Evolutionary conservation across 768 basidiomycete species (phyloP).

Genomic region (Trametes coccinea): DNA sequence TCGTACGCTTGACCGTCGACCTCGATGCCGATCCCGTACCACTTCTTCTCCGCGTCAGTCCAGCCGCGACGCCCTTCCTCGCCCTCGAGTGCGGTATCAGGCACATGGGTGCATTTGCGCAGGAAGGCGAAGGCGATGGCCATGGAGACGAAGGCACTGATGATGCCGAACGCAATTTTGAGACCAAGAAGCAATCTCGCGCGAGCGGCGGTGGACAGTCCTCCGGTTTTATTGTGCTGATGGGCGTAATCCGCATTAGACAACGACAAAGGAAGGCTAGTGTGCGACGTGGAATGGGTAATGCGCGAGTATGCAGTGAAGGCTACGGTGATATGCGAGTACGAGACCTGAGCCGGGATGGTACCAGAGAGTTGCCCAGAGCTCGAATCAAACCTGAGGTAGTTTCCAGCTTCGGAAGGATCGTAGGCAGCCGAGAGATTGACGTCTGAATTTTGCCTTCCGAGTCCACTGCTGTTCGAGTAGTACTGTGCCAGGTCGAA

Average conservation of each 20-base stretch:
- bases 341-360: conserved; percentile 49
- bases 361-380: conserved; percentile 53
- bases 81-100: conserved; percentile 60
- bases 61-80: conserved; percentile 59
- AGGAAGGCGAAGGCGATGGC: conserved; percentile 56
- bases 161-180: conserved; percentile 58
- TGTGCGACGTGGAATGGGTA: conserved; percentile 73
- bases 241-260: conserved; percentile 40
- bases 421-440: conserved; percentile 56
- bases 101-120: conserved; percentile 55
- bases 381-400: conserved; percentile 52
- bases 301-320: conserved; percentile 68
- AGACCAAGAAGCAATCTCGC: conserved; percentile 56
- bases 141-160: conserved; percentile 60
- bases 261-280: conserved; percentile 53
- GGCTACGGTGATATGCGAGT: conserved; percentile 47
- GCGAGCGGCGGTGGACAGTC: conserved; percentile 45
- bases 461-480: conserved; percentile 44
- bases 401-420: conserved; percentile 48
- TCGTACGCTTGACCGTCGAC: conserved; percentile 20
- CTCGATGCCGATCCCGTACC: conserved; percentile 58
- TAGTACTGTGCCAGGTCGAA: conserved; percentile 60
- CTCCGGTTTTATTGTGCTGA: conserved; percentile 32
- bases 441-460: conserved; percentile 44
- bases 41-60: conserved; percentile 66